Evolutionary conservation across 257 asterid genomes (phyloP).

Genomic region (Phtheirospermum japonicum): DNA sequence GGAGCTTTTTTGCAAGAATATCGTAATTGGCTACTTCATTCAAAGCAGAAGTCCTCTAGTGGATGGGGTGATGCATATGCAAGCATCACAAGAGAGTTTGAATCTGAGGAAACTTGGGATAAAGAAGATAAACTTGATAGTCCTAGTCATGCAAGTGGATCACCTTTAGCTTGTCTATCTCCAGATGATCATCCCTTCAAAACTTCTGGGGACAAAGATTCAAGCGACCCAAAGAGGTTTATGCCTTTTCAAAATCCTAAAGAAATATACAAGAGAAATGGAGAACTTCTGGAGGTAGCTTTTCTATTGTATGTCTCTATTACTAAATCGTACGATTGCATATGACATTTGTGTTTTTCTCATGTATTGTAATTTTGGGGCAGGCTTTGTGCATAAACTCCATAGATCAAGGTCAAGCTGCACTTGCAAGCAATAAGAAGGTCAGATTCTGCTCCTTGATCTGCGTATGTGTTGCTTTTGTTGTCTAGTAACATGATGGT

Average conservation of each 20-base stretch:
- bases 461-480: constrained; percentile 27
- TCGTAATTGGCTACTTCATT: constrained; percentile 47
- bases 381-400: constrained; percentile 93
- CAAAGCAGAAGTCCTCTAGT: constrained; percentile 49
- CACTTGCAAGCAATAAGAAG: constrained; percentile 89
- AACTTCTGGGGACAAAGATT: constrained; percentile 52
- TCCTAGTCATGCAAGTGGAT: constrained; percentile 63
- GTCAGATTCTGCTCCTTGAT: constrained; percentile 38
- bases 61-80: constrained; percentile 70
- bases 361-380: constrained; percentile 24
- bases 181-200: constrained; percentile 88
- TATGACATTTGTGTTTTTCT: constrained; percentile 20
- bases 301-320: constrained; percentile 26
- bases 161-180: constrained; percentile 79
- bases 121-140: constrained; percentile 64
- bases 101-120: constrained; percentile 56
- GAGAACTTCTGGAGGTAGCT: constrained; percentile 89
- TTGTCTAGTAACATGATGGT: not conserved
- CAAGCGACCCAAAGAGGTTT: constrained; percentile 40
- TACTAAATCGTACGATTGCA: constrained; percentile 15
- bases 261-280: constrained; percentile 76
- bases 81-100: constrained; percentile 62
- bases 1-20: constrained; percentile 56
- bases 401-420: constrained; percentile 74
- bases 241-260: constrained; percentile 68